Evolutionary conservation across 441 rosid genomes (phyloP).

Genomic region (Aquilaria agallochum): DNA sequence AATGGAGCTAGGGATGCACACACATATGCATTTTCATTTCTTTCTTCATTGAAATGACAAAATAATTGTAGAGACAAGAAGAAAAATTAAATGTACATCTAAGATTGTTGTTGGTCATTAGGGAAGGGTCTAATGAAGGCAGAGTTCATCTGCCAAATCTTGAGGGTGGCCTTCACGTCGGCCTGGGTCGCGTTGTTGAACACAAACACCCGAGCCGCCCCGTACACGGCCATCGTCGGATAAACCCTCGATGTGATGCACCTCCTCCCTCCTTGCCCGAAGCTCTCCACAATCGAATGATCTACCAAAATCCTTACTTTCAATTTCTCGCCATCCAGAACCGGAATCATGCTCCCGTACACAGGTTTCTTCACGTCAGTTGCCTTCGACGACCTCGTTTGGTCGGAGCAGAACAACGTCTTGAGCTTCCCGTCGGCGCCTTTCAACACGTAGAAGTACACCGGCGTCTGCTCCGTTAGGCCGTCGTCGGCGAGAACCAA

Average conservation of each 20-base stretch:
- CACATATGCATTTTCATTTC: no score
- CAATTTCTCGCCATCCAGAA: conserved; percentile 57
- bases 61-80: no score
- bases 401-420: conserved; percentile 66
- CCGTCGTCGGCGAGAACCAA: conserved; percentile 53
- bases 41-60: no score
- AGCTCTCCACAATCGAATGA: conserved; percentile 83
- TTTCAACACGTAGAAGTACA: conserved; percentile 61
- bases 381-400: conserved; percentile 71
- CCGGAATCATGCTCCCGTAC: conserved; percentile 68
- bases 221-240: conserved; percentile 74
- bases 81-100: no score
- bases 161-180: conserved; percentile 45
- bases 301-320: conserved; percentile 73
- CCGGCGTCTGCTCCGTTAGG: conserved; percentile 65
- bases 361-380: conserved; percentile 57
- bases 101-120: background rate
- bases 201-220: conserved; percentile 56
- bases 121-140: conserved; percentile 60
- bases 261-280: conserved; percentile 79
- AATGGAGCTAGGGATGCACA: no score
- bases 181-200: conserved; percentile 73
- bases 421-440: conserved; percentile 35
- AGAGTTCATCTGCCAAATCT: conserved; percentile 78
- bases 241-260: conserved; percentile 75